phyloP scores from a whole-genome alignment of 2,329 filamentous ascomycete genomes.

The Akanthomyces muscarius region DNA sequence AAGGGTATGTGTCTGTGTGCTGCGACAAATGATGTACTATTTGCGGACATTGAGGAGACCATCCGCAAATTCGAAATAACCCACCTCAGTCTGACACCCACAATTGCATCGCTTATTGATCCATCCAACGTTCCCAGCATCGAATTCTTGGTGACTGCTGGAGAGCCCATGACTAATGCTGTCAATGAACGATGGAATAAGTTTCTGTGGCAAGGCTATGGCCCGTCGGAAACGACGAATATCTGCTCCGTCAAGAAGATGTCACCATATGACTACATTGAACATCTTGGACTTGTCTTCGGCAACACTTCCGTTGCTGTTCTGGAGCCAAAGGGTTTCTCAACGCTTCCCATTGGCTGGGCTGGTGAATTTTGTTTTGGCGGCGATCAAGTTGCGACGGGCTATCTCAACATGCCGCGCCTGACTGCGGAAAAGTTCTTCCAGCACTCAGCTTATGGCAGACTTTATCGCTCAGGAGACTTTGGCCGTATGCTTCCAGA shows the following conservation, averaged over 20 bases:
- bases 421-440: conserved; percentile 66
- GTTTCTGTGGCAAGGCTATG: conserved; percentile 75
- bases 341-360: conserved; percentile 63
- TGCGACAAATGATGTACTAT: conserved; percentile 68
- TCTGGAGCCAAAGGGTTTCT: conserved; percentile 40
- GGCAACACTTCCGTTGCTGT: conserved; percentile 74
- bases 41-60: conserved; percentile 64
- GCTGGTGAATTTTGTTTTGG: conserved; percentile 85
- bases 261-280: conserved; percentile 52
- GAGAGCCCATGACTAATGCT: conserved; percentile 71
- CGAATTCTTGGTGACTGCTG: conserved; percentile 73
- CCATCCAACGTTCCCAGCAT: conserved; percentile 66
- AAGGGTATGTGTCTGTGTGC: conserved; percentile 75
- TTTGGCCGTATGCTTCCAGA: conserved; percentile 74
- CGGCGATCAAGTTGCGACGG: conserved; percentile 72
- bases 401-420: conserved; percentile 65
- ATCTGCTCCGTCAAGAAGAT: conserved; percentile 75
- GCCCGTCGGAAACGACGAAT: conserved; percentile 82
- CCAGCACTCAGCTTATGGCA: conserved; percentile 62
- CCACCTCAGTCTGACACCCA: conserved; percentile 81
- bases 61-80: conserved; percentile 64
- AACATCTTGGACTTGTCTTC: conserved; percentile 73
- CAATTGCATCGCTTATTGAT: conserved; percentile 71
- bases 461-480: conserved; percentile 79
- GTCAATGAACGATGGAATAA: conserved; percentile 67